These are phyloP conservation scores for Trifolium subterraneum DNA, from an alignment of 306 rosid species.

Conservation along the genomic window DNA sequence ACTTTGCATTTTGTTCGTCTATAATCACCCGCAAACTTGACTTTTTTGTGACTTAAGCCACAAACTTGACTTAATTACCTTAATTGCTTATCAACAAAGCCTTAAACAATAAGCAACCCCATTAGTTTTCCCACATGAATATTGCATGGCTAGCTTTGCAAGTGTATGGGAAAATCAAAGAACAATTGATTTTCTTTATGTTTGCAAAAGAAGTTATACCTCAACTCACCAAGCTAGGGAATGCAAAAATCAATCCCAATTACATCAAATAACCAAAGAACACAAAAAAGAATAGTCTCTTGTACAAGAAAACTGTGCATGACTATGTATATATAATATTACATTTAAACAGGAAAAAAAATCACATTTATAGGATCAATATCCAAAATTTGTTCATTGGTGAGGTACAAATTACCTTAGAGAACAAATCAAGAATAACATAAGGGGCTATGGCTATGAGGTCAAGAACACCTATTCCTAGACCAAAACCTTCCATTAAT, in stretches of 20 bases:
- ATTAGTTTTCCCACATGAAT: constrained; percentile 15
- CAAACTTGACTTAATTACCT: background rate
- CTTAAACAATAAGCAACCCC: constrained; percentile 2
- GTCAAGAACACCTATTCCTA: constrained; percentile 27
- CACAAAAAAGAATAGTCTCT: constrained; percentile 54
- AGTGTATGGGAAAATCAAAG: constrained; percentile 50
- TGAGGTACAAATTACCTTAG: background rate
- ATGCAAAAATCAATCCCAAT: constrained; percentile 35
- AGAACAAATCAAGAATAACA: background rate
- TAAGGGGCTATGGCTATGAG: constrained; percentile 47
- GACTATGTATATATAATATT: background rate
- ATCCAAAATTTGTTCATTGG: constrained; percentile 8
- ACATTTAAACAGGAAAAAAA: background rate
- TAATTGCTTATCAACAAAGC: background rate
- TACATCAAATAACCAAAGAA: constrained; percentile 41
- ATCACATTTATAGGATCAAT: background rate
- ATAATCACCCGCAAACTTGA: background rate
- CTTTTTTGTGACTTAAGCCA: background rate
- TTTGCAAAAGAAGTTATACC: constrained; percentile 48
- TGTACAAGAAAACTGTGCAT: constrained; percentile 37
- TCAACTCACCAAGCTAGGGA: background rate
- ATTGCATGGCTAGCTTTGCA: constrained; percentile 1
- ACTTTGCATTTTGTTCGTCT: no score
- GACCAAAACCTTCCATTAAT: constrained; percentile 28
- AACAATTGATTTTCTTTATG: constrained; percentile 39